Evolutionary conservation across 2,329 filamentous ascomycete species (phyloP), one percentile per base, ranked within the genome.

Genomic region (Furcasterigmium furcatum): DNA sequence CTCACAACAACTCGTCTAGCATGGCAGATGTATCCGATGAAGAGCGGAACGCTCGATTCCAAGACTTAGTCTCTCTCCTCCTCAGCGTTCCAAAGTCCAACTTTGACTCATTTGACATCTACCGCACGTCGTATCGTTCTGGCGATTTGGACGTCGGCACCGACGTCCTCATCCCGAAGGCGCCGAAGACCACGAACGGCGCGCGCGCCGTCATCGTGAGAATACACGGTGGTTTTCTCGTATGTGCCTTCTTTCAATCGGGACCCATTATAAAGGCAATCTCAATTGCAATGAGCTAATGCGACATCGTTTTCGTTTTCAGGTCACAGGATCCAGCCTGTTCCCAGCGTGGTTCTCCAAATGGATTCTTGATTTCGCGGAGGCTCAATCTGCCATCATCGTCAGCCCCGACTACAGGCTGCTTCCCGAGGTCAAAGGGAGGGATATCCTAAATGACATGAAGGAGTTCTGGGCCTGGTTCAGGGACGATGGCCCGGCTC

Each of bases 361-460:
- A 19, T 43, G 41, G 41, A 43, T 43, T n/a, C 29, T 43, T 19
- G 30, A 43, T n/a, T 43, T 34, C 29, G 41, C 41, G 14, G 41
- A 43, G 30, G 13, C 35, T 4, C 41, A 43, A 16, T 14, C 20
- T 9, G 41, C 41, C 8, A 10, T 43, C 16, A 36, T 43, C 13
- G 14, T 43, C 14, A 43, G 41, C 20, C 41, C 41, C 20, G 16
- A 43, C 24, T 43, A 43, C 20, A 20, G 30, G 10, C 30, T 43
- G 4, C 41, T 43, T 18, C 41, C 41, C 4, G 41, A 43, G 21
- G 41, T 24, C 4, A 43, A 35, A 14, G 41, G 21, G 14, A 20
- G 24, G 10, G 41, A 43, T 6, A 43, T 43, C 22, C 18, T 43
- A 30, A 21, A 43, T 13, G 41, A 43, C 30, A 14, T 43, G 8